phyloP scores from a whole-genome alignment of 768 basidiomycete genomes.

The Nidula microcarpa region DNA sequence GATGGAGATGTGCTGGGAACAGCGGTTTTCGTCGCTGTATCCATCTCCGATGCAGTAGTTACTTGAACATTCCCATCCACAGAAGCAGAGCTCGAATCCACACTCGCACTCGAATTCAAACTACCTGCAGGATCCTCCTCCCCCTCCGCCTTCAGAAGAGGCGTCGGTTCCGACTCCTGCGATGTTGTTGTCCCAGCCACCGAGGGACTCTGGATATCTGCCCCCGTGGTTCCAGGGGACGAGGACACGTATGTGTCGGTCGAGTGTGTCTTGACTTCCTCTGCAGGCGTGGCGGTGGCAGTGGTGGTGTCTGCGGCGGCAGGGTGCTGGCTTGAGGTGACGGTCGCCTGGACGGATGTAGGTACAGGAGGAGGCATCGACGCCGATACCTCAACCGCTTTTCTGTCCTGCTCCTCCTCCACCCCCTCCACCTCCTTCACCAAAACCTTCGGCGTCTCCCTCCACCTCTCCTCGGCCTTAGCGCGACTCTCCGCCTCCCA shows the following conservation, averaged over 20 bases:
- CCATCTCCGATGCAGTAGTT: too few relatives aligned
- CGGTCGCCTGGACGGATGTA: too few relatives aligned
- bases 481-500: conserved; percentile 72
- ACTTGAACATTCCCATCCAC: too few relatives aligned
- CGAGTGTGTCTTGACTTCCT: conserved; percentile 2
- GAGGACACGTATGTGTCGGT: conserved; percentile 7
- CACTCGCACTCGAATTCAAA: too few relatives aligned
- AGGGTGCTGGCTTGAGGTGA: not conserved
- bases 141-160: not conserved
- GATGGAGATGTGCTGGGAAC: not conserved
- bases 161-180: too few relatives aligned
- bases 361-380: too few relatives aligned
- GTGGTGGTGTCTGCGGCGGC: not conserved
- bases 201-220: not conserved
- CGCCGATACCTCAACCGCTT: not conserved
- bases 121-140: not conserved
- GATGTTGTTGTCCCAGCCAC: too few relatives aligned
- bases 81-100: too few relatives aligned
- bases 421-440: not conserved
- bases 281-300: not conserved
- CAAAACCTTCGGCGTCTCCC: not conserved
- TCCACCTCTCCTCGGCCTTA: conserved; percentile 7
- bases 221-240: not conserved
- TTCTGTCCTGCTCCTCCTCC: not conserved
- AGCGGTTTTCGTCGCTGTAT: not conserved